Base-by-base conservation (phyloP, 1,139 yeast genomes). In the Pneumocystis oryctolagi region DNA sequence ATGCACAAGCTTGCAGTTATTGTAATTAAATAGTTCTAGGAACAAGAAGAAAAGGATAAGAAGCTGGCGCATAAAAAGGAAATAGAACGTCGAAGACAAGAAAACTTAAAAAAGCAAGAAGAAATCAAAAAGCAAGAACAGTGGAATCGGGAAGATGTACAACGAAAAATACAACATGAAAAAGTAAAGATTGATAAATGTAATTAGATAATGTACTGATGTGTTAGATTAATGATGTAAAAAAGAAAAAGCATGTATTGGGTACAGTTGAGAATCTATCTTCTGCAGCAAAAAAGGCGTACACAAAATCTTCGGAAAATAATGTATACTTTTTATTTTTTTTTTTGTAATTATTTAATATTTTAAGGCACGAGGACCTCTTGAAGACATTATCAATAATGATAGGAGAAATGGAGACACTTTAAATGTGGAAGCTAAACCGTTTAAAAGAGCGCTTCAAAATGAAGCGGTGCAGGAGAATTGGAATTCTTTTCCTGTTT, bases 21-120 rank as follows among this genome's bases (percentile, higher is more conserved):
- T 65, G 47, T 65, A 64, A 62, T 64, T 64, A 58, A 62, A 61
- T 12, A 67, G 65, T 20, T 56, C 62, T 30, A 69, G 40, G 58
- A 61, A 18, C 60, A 59, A 31, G 39, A 30, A 30, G 60, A 63
- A 60, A 58, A 63, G 35, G 57, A 64, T 60, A 63, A 61, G 55
- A 64, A 60, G 55, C 61, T 62, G 53, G 31, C 63, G 65, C 55
- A n/a, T 67, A 66, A 31, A 65, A 65, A 60, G 64, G 60, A 31
- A 61, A 62, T 60, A 65, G 65, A 55, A 64, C 66, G 25, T 58
- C 65, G 34, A 60, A 65, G 62, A 61, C 61, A 61, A 60, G 65
- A 30, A 25, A 55, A 32, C 58, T 62, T 55, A 62, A 63, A 61
- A 56, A 66, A 60, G 28, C 63, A 63, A 61, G 65, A 58, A 61